phyloP scores from a whole-genome alignment of 2,329 filamentous ascomycete genomes.

The Zymoseptoria passerinii region DNA sequence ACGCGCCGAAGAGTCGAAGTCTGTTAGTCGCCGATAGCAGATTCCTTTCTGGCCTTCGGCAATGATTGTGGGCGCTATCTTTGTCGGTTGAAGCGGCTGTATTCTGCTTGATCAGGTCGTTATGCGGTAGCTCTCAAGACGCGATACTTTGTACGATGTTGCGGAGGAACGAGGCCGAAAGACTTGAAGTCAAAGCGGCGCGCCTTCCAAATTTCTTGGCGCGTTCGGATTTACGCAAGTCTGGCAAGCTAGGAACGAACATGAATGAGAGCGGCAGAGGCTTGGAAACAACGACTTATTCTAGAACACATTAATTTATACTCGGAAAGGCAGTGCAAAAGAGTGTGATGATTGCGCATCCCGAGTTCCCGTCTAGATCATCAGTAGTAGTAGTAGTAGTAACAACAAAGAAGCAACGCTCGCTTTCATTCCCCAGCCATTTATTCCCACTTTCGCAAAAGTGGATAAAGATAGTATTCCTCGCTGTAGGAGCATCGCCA shows the following conservation, averaged over 20 bases:
- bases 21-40: not conserved
- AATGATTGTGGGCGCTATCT: not conserved
- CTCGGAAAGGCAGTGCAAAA: not conserved
- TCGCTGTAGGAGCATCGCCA: not conserved
- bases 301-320: too few species aligned
- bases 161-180: not conserved
- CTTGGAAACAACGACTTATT: too few species aligned
- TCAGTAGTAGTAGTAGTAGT: constrained; percentile 3
- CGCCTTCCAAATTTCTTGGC: not conserved
- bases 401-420: not conserved
- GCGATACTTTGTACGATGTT: not conserved
- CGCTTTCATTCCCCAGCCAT: constrained; percentile 3
- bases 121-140: not conserved
- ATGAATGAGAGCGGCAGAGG: too few species aligned
- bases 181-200: not conserved
- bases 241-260: too few species aligned
- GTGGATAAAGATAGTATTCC: not conserved
- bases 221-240: not conserved
- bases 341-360: not conserved
- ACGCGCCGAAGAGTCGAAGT: not conserved
- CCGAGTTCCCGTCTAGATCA: constrained; percentile 1
- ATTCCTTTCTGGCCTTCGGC: not conserved
- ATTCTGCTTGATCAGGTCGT: too few species aligned
- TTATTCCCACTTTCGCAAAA: not conserved
- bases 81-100: too few species aligned